A percentile compares a stretch with the other conserved stretches of the same genome.
Conservation (phyloP, 169 alveolate genomes). For the Cryptosporidium bovis region DNA sequence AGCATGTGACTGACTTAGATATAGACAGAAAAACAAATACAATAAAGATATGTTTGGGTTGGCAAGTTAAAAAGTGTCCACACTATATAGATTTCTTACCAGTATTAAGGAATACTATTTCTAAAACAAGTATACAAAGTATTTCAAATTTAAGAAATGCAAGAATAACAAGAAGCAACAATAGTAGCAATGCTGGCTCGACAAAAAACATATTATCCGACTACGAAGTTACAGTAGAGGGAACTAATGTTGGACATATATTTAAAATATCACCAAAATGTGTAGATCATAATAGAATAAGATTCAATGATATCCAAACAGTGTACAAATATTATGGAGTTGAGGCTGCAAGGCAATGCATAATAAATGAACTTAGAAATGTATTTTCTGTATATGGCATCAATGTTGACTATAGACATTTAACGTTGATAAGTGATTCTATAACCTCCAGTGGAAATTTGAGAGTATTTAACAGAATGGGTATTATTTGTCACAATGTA, state of each 20-base stretch:
- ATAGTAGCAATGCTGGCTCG: not conserved
- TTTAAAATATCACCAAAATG: constrained; percentile 79
- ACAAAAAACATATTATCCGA: not conserved
- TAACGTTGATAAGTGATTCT: constrained; percentile 95
- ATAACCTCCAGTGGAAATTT: constrained; percentile 95
- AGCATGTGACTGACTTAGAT: constrained; percentile 38
- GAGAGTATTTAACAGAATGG: constrained; percentile 87
- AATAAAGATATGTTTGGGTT: constrained; percentile 22
- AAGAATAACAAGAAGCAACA: constrained; percentile 43
- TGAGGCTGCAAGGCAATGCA: constrained; percentile 97
- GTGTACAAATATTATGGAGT: constrained; percentile 95
- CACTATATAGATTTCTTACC: constrained; percentile 63
- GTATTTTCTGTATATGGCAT: constrained; percentile 97
- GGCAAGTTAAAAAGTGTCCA: constrained; percentile 55
- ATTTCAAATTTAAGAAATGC: constrained; percentile 51
- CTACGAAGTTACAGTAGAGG: constrained; percentile 58
- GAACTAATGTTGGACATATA: constrained; percentile 64
- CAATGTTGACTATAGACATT: constrained; percentile 94
- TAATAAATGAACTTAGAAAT: constrained; percentile 92
- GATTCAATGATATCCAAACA: constrained; percentile 93
- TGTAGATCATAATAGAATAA: constrained; percentile 89
- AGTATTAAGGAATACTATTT: constrained; percentile 15
- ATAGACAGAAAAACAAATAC: constrained; percentile 44
- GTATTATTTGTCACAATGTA: constrained; percentile 33
- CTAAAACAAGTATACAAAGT: constrained; percentile 43